Percentiles rank a stretch among this genome's conserved stretches.
These are phyloP conservation scores for Massarina eburnea DNA, from an alignment of 2,329 filamentous ascomycete species.

Conservation along the genomic window DNA sequence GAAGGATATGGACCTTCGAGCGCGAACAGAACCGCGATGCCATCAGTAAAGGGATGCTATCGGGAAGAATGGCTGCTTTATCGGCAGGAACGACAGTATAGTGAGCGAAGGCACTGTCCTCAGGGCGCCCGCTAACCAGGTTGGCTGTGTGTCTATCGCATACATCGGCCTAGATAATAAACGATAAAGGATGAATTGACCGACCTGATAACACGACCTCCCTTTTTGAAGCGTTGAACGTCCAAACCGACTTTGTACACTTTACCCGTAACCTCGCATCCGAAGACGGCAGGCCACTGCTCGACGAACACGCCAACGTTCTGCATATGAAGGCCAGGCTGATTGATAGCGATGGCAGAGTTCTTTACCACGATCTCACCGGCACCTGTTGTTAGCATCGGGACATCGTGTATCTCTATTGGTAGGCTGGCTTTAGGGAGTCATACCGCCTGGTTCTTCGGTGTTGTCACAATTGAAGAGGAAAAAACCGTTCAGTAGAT, in stretches of 20 bases:
- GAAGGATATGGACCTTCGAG: constrained; percentile 44
- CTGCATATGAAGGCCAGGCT: constrained; percentile 25
- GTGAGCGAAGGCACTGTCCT: constrained; percentile 29
- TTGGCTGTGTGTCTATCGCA: constrained; percentile 21
- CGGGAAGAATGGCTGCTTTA: constrained; percentile 45
- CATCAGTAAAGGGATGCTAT: constrained; percentile 43
- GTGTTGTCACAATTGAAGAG: constrained; percentile 2
- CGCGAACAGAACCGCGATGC: constrained; percentile 45
- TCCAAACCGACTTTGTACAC: constrained; percentile 45
- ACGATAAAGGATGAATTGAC: constrained; percentile 1
- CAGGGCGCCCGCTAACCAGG: constrained; percentile 18
- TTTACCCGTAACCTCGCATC: constrained; percentile 47
- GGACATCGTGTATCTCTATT: constrained; percentile 23
- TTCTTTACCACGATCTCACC: constrained; percentile 32
- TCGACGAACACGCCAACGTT: constrained; percentile 35
- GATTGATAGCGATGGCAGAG: constrained; percentile 31
- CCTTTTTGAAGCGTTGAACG: constrained; percentile 45
- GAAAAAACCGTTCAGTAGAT: background rate
- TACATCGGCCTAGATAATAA: background rate
- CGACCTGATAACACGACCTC: constrained; percentile 46
- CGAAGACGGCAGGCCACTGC: constrained; percentile 33
- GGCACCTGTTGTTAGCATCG: constrained; percentile 18
- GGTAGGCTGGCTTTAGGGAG: constrained; percentile 18
- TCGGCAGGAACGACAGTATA: constrained; percentile 41
- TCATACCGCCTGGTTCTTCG: constrained; percentile 25